These are phyloP conservation scores for Chaetoscypha palmicola DNA, from an alignment of 2,329 filamentous ascomycete species.

Conservation along the genomic window DNA sequence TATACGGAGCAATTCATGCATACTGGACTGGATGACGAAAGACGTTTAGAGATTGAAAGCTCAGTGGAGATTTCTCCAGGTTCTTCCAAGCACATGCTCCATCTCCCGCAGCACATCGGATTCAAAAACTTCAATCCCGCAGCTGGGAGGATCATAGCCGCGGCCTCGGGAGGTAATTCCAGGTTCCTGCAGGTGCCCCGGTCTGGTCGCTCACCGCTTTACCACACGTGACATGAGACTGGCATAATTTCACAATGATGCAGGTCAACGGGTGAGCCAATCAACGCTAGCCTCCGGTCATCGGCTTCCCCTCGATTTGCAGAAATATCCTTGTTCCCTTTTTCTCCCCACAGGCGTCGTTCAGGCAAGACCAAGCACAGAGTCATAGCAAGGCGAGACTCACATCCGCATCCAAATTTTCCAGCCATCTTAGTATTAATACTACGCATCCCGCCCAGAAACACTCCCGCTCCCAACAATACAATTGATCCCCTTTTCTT, in stretches of 20 bases:
- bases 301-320: slow-evolving; percentile 1
- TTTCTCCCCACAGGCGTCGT: slow-evolving; percentile 1
- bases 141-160: no score
- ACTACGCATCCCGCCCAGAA: not conserved
- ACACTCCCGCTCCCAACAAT: not conserved
- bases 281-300: not conserved
- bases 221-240: slow-evolving; percentile 2
- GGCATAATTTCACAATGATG: no score
- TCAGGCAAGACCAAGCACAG: not conserved
- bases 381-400: slow-evolving; percentile 4
- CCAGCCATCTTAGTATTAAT: not conserved
- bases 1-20: no score
- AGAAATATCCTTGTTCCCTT: not conserved
- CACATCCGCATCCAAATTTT: not conserved
- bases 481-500: not conserved
- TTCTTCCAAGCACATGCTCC: no score
- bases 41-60: no score
- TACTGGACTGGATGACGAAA: no score
- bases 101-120: no score
- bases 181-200: no score
- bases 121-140: no score
- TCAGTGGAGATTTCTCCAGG: no score
- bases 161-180: no score
- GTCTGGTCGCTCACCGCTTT: no score
- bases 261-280: not conserved